Percentiles rank a stretch among this genome's conserved stretches.
Conservation (phyloP, 2,329 filamentous ascomycete genomes). For the Talaromyces rugulosus region DNA sequence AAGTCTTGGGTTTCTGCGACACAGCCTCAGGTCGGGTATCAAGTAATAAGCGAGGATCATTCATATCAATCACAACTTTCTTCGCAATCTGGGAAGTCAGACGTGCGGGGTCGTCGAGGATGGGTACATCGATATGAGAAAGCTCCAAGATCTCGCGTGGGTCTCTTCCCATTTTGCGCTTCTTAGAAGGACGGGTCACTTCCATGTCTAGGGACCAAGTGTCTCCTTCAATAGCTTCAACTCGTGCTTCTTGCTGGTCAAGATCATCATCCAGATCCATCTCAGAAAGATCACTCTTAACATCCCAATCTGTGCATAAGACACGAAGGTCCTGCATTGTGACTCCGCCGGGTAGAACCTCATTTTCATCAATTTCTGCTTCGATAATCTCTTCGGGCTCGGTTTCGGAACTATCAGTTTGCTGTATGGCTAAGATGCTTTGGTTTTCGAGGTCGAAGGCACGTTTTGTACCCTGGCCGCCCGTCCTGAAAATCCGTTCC, state of each 20-base stretch:
- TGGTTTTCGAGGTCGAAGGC: conserved; percentile 52
- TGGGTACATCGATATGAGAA: conserved; percentile 61
- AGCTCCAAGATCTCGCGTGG: conserved; percentile 46
- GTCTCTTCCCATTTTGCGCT: conserved; percentile 53
- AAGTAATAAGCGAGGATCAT: conserved; percentile 80
- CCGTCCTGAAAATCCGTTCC: conserved; percentile 78
- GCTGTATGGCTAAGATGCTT: conserved; percentile 43
- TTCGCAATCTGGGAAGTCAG: conserved; percentile 70
- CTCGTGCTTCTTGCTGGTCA: conserved; percentile 15
- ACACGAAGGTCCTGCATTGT: conserved; percentile 77
- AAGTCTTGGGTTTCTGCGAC: conserved; percentile 48
- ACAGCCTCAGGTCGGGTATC: conserved; percentile 65
- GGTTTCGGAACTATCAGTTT: conserved; percentile 43
- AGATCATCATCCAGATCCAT: conserved; percentile 29
- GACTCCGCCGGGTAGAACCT: conserved; percentile 62
- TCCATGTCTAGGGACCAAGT: conserved; percentile 42
- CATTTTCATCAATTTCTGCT: conserved; percentile 56
- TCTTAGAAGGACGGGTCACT: conserved; percentile 57
- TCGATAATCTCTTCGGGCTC: conserved; percentile 49
- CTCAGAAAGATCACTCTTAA: conserved; percentile 52
- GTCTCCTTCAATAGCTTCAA: conserved; percentile 54
- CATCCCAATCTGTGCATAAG: conserved; percentile 81
- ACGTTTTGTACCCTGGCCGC: conserved; percentile 55
- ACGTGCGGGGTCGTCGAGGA: conserved; percentile 75
- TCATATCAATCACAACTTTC: conserved; percentile 77